Base-by-base conservation (phyloP, 768 basidiomycete species). In the Kwoniella dendrophila region DNA sequence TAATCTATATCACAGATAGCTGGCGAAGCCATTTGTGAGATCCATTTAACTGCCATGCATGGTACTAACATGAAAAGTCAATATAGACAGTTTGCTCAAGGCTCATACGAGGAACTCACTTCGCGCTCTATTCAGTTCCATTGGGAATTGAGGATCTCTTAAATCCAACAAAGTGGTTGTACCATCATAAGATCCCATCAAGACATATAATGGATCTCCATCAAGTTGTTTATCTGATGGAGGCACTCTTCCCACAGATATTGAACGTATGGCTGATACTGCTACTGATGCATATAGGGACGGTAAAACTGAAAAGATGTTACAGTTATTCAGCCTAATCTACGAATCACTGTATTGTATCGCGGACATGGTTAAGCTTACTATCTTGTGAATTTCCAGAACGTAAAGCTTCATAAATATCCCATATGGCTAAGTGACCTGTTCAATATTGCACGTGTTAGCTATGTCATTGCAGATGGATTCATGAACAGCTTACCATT, bases 401-500 rank as follows among this genome's bases (percentile, higher is more conserved):
- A 4, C 54, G 47, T 0, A 80, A 59, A 0, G 74, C 75, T 1
- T 64, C 68, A 7, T 60, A 70, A 5, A 80, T 64, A 38, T 76
- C 63, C 75, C 78, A 81, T 0, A 78, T 67, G 0, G 66, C 71
- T 24, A 76, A 56, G 41, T 66, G 68, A 11, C 78, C 80, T 78
- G 66, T 30, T 33, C n/a, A 33, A 22, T 20, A 1, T 3, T 34
- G 14, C 18, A n/a, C 32, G 16, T 51, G 14, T 20, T n/a, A n/a
- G n/a, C n/a, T n/a, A n/a, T n/a, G n/a, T n/a, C n/a, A n/a, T n/a
- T n/a, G n/a, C n/a, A n/a, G 49, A 1, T 36, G 34, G 34, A 36
- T 36, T 8, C 24, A 30, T 45, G 14, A 16, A 34, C 16, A n/a
- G 56, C 76, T 56, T 26, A 92, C 95, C 94, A 67, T 90, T 89